Evolutionary conservation across 306 rosid genomes (phyloP).

Genomic region (Dryas octopetala): DNA sequence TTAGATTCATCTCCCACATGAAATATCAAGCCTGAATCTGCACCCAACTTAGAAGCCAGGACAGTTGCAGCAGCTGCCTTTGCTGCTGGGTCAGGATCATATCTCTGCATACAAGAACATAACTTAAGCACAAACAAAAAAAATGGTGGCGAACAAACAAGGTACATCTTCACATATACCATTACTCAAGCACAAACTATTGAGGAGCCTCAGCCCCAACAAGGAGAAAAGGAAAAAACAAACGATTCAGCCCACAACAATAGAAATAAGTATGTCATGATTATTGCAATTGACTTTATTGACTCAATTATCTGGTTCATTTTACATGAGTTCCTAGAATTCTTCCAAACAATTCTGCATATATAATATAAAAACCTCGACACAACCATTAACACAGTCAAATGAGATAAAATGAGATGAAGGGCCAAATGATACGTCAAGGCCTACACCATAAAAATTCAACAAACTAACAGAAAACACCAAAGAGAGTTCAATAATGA

Average conservation of each 20-base stretch:
- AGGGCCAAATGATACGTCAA: constrained; percentile 4
- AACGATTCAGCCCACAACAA: constrained; percentile 17
- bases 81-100: constrained; percentile 97
- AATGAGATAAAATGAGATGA: not conserved
- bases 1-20: constrained; percentile 62
- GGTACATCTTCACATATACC: not conserved
- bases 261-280: not conserved
- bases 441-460: too few species aligned
- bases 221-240: too few species aligned
- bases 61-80: constrained; percentile 99
- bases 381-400: not conserved
- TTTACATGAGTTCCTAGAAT: not conserved
- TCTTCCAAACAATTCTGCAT: not conserved
- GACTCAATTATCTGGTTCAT: not conserved
- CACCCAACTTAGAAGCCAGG: constrained; percentile 91
- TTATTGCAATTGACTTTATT: not conserved
- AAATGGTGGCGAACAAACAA: not conserved
- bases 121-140: constrained; percentile 5
- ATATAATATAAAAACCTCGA: not conserved
- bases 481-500: not conserved
- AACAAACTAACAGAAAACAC: not conserved
- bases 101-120: constrained; percentile 63
- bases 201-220: too few species aligned
- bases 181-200: not conserved
- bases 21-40: constrained; percentile 87